phyloP scores from a whole-genome alignment of 1,284 basidiomycete species.

The Pseudozyma tsukubaensis region DNA sequence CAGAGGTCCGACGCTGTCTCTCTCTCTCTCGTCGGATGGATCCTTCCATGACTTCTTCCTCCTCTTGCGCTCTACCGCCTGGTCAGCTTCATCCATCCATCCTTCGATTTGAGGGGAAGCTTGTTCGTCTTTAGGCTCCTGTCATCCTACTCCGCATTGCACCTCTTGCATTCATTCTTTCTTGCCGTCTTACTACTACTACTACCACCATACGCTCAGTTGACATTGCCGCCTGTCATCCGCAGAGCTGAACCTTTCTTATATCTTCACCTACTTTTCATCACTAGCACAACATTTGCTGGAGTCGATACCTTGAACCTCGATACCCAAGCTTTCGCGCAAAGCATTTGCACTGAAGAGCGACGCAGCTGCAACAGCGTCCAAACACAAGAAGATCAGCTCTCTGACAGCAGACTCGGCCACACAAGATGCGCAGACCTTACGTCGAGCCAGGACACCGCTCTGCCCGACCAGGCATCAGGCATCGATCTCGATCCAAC shows the following conservation, averaged over 20 bases:
- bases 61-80: background rate
- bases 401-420: background rate
- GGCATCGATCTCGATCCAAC: constrained; percentile 39
- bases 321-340: no score
- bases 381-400: background rate
- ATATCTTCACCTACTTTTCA: no score
- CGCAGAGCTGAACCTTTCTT: no score
- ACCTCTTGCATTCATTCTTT: background rate
- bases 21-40: background rate
- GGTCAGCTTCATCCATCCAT: constrained; percentile 7
- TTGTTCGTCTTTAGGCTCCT: background rate
- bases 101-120: background rate
- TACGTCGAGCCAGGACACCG: constrained; percentile 48
- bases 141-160: background rate
- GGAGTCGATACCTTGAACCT: no score
- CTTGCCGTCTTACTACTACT: background rate
- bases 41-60: constrained; percentile 14
- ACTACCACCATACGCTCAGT: no score
- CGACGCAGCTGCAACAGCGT: background rate
- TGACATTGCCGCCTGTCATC: no score
- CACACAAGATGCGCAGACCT: constrained; percentile 32
- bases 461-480: constrained; percentile 44
- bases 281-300: no score
- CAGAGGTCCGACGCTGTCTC: background rate
- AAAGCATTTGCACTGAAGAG: no score